Evolutionary conservation across 192 early-diverging fungal species (phyloP).

Genomic region (Spizellomyces punctatus): DNA sequence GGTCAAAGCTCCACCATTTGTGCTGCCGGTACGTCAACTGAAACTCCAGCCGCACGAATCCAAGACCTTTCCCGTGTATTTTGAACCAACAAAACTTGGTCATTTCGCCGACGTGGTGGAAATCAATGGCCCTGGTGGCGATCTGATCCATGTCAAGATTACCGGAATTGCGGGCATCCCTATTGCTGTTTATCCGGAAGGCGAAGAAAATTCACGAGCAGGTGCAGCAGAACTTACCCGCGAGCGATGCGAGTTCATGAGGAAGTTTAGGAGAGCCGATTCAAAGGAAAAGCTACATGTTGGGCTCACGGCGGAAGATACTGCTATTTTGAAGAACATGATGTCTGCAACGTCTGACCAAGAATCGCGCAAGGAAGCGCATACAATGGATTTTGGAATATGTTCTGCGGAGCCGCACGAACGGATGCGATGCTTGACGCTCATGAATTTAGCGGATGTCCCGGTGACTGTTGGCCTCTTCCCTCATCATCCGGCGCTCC

Average conservation of each 20-base stretch:
- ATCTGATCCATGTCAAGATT: conserved; percentile 46
- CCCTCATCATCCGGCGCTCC: conserved; percentile 49
- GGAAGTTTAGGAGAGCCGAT: conserved; percentile 45
- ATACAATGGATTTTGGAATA: conserved; percentile 62
- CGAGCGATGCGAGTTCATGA: conserved; percentile 60
- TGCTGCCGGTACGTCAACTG: conserved; percentile 30
- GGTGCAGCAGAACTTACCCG: conserved; percentile 51
- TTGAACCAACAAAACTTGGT: conserved; percentile 55
- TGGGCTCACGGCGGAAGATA: conserved; percentile 46
- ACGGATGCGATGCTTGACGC: conserved; percentile 53
- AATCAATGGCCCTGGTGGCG: conserved; percentile 59
- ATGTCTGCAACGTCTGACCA: conserved; percentile 53
- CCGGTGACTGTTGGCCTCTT: conserved; percentile 53
- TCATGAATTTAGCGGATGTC: conserved; percentile 55
- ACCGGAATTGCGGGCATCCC: conserved; percentile 61
- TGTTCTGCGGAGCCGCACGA: conserved; percentile 25
- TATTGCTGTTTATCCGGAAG: conserved; percentile 59
- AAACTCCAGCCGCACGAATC: conserved; percentile 50
- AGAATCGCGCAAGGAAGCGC: conserved; percentile 44
- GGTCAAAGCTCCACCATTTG: conserved; percentile 31
- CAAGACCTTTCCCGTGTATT: conserved; percentile 47
- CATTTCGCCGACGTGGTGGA: conserved; percentile 48
- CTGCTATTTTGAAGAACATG: conserved; percentile 56
- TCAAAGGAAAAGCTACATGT: conserved; percentile 43
- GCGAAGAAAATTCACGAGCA: conserved; percentile 45